Evolutionary conservation across 2,329 filamentous ascomycete species (phyloP), one percentile per base, ranked within the genome.

Genomic region (Dactylellina haptotyla): DNA sequence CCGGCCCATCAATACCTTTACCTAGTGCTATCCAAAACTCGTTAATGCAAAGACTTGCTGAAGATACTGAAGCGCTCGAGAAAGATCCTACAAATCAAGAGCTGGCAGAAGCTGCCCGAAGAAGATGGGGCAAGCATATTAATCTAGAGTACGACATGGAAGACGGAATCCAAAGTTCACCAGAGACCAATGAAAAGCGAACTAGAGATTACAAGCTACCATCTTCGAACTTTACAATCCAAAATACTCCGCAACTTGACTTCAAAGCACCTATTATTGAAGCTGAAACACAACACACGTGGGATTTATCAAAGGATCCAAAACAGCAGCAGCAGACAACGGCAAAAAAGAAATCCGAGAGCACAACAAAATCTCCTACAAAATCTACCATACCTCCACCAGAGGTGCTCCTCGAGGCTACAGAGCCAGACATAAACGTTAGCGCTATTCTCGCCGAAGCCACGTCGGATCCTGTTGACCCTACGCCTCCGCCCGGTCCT

Each of bases 21-120:
- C 10, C 1, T 4, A 9, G 9, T 0, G 1, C 10, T 2, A 16
- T 6, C 4, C 25, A 32, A 1, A 66, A 28, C 9, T 16, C 51
- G 2, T 37, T 51, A 3, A 30, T 51, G 4, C 25, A 66, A 51
- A 66, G 41, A 51, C 43, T 66, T 2, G 30, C 32, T 0, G 23
- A 58, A 8, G 53, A 39, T 14, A 58, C 51, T 20, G 43, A 28
- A 6, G 39, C 18, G 12, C 26, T 63, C 1, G 41, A 28, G 3
- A 16, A 34, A 18, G 34, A 1, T 10, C 32, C 25, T 2, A 9
- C n/a, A 3, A 50, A 50, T 2, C 9, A 26, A 9, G 10, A 50
- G 23, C 20, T 23, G 9, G 45, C 9, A 12, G n/a, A 50, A 9
- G 5, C 45, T 28, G 6, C 45, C 20, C 45, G 4, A 16, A 5